Base-by-base conservation (phyloP, 2,329 filamentous ascomycete genomes). In the Pochonia chlamydosporia region DNA sequence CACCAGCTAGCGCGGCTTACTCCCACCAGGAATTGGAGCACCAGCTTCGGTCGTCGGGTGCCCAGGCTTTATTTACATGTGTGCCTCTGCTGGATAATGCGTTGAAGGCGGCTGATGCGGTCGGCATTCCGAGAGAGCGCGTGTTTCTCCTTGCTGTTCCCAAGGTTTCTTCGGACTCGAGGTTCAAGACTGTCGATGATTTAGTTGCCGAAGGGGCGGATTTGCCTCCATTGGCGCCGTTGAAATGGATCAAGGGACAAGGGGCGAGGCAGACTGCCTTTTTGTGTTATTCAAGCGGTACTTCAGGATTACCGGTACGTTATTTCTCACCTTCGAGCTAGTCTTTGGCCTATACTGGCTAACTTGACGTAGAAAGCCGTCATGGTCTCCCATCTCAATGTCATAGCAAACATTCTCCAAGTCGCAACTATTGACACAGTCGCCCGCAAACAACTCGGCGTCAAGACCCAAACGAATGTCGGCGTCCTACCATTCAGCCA, bases 401-500 rank as follows among this genome's bases (percentile, higher is more conserved):
- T 91, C 37, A 91, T 92, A 41, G 79, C 87, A 44, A 92, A 91
- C 59, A 76, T 81, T 0, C 58, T 89, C 40, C 86, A 90, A 61
- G 73, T 83, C 46, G 60, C 58, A 6, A 59, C 73, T 1, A 81
- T 63, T 46, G 64, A 76, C 44, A 41, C 60, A 49, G 55, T 68
- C 45, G 47, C 62, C n/a, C 63, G 72, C 50, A 61, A 66, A 52
- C 55, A 60, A 26, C 56, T 61, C 4, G 61, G 59, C 11, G 51
- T 75, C 36, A 61, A 62, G 4, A 72, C 65, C 1, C 67, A 76
- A 49, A 64, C 76, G 18, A 68, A 64, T 2, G 74, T 91, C 0
- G 87, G 86, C 5, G 71, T 92, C n/a, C 70, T 92, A 1, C 87
- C 87, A 1, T 81, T 89, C 59, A 90, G 85, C 54, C 89, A 95